Evolutionary conservation across 1,139 yeast species (phyloP).

Genomic region (Taphrina communis): DNA sequence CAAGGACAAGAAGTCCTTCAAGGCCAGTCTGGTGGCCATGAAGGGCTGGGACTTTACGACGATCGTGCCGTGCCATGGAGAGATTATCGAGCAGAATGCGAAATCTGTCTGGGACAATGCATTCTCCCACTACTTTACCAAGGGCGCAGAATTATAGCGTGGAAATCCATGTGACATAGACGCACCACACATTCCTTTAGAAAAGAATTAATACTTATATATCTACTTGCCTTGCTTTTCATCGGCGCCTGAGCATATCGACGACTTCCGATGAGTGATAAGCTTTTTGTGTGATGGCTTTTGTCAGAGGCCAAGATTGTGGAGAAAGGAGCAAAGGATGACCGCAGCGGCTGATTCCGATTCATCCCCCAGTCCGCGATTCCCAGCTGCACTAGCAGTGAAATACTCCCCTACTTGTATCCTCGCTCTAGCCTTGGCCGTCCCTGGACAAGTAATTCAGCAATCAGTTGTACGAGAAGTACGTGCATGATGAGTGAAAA

Average conservation of each 20-base stretch:
- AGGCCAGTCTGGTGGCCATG: constrained; percentile 51
- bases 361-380: not conserved
- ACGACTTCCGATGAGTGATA: not conserved
- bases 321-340: not conserved
- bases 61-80: constrained; percentile 66
- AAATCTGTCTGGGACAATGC: constrained; percentile 42
- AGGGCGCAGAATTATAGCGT: constrained; percentile 6
- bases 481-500: not conserved
- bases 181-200: too few relatives aligned
- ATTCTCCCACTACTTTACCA: constrained; percentile 36
- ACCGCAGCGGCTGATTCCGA: not conserved
- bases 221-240: too few relatives aligned
- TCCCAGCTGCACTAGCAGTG: too few relatives aligned
- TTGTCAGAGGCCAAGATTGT: not conserved
- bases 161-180: too few relatives aligned
- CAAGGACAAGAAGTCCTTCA: constrained; percentile 26
- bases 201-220: too few relatives aligned
- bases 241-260: not conserved
- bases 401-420: too few relatives aligned
- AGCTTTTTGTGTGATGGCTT: not conserved
- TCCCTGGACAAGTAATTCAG: not conserved
- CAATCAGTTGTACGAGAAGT: too few relatives aligned
- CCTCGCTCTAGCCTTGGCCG: not conserved
- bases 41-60: constrained; percentile 58
- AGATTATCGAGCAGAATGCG: constrained; percentile 55